A percentile compares a stretch with the other conserved stretches of the same genome.
These are phyloP conservation scores for Magnaporthiopsis rhizophila DNA, from an alignment of 2,329 filamentous ascomycete genomes.

Conservation along the genomic window DNA sequence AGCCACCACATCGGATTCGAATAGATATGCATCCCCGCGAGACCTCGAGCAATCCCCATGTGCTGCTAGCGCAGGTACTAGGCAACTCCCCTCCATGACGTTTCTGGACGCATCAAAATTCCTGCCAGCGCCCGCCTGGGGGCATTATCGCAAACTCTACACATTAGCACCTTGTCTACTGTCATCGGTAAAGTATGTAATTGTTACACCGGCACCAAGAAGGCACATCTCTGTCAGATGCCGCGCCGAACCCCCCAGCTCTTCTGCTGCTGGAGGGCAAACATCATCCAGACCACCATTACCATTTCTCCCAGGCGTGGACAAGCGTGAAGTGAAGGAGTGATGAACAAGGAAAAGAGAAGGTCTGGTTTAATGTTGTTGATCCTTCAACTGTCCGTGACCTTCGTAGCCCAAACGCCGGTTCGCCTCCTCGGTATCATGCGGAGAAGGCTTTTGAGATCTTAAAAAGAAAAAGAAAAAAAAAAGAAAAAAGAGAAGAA, in stretches of 20 bases:
- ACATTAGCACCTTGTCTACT: too few relatives aligned
- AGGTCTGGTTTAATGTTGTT: neutral
- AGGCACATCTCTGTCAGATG: neutral
- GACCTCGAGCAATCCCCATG: too few relatives aligned
- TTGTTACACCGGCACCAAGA: neutral
- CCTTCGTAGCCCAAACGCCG: neutral
- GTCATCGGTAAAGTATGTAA: neutral
- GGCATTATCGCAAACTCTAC: too few relatives aligned
- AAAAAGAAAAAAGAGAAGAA: neutral
- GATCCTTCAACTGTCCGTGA: slow-evolving; percentile 1
- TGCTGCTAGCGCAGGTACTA: neutral
- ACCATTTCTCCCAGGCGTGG: neutral
- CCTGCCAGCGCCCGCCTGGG: too few relatives aligned
- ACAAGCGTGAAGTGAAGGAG: neutral
- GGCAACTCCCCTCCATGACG: too few relatives aligned
- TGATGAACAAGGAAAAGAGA: neutral
- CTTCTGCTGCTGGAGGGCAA: neutral
- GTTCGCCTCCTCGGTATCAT: neutral
- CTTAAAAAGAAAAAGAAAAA: neutral
- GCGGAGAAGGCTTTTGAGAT: neutral
- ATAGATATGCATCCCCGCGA: neutral
- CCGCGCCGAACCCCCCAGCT: neutral
- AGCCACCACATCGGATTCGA: neutral
- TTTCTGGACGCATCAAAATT: too few relatives aligned
- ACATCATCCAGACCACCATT: neutral